These are phyloP conservation scores for Knoxia roxburghii DNA, from an alignment of 257 asterid species.

Conservation along the genomic window DNA sequence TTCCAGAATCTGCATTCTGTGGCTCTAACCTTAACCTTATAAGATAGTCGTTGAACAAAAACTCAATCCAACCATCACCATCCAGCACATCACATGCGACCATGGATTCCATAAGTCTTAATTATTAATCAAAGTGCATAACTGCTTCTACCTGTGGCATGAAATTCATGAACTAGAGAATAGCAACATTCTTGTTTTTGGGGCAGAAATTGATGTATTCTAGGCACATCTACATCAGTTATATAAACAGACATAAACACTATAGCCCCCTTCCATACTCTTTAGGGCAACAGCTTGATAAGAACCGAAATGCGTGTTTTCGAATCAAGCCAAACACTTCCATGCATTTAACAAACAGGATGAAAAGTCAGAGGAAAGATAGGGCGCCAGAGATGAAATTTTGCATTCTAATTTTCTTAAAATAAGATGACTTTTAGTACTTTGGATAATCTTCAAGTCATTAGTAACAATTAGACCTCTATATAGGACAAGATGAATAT, in stretches of 20 bases:
- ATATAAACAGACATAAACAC: neutral
- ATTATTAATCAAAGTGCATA: constrained; percentile 4
- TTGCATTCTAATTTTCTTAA: neutral
- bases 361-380: neutral
- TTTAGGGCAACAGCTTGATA: neutral
- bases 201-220: neutral
- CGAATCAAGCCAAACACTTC: neutral
- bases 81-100: neutral
- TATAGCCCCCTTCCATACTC: neutral
- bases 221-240: neutral
- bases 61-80: neutral
- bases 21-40: neutral
- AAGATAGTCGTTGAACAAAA: too few relatives aligned
- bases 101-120: too few relatives aligned
- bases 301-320: neutral
- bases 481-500: neutral
- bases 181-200: neutral
- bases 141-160: neutral
- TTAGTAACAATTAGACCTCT: neutral
- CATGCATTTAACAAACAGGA: neutral
- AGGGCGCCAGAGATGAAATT: neutral
- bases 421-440: neutral
- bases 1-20: neutral
- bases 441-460: neutral
- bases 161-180: neutral